Base-by-base conservation (phyloP, 208 protist genomes). In the Leishmania arabica region DNA sequence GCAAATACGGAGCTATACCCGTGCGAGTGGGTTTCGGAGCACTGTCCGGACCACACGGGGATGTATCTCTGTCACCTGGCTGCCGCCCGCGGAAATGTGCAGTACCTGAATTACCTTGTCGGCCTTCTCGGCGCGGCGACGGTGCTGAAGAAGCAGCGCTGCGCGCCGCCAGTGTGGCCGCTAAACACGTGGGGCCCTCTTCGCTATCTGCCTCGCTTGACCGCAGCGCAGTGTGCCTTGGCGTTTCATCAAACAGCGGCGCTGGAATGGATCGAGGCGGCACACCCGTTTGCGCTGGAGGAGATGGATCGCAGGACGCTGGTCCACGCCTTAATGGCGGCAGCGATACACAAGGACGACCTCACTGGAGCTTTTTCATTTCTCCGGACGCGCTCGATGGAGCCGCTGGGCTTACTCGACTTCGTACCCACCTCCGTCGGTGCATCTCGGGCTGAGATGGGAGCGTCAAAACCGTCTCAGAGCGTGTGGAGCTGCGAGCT, bases 41-140 rank as follows among this genome's bases (percentile, higher is more conserved):
- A 82, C 64, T 77, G 78, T 47, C 78, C 82, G 19, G 86, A 93
- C 47, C 77, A 77, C 70, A 81, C 80, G 15, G 90, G 90, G 7
- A 54, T 60, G 27, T 91, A 82, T 81, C 79, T 89, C 47, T 84
- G 82, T 54, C 87, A 91, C 82, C 66, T 91, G 31, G 90, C 87
- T 19, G 73, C 82, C 7, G 13, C 69, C 19, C 49, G 66, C 42
- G 90, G 90, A 0, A 69, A 90, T 49, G 75, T 83, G 45, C 65
- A 68, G n/a, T 85, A 87, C 45, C 74, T 91, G 1, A 49, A 75
- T 11, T 82, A 75, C 64, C 58, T 91, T 9, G 69, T 86, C 2
- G 4, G 27, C 9, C 8, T 54, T 4, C 62, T 90, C 58, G 89
- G 85, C 51, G 80, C 75, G 11, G 66, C 77, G n/a, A 45, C 72